Evolutionary conservation across 1,139 yeast species (phyloP).

Genomic region (Pichia cactophila): DNA sequence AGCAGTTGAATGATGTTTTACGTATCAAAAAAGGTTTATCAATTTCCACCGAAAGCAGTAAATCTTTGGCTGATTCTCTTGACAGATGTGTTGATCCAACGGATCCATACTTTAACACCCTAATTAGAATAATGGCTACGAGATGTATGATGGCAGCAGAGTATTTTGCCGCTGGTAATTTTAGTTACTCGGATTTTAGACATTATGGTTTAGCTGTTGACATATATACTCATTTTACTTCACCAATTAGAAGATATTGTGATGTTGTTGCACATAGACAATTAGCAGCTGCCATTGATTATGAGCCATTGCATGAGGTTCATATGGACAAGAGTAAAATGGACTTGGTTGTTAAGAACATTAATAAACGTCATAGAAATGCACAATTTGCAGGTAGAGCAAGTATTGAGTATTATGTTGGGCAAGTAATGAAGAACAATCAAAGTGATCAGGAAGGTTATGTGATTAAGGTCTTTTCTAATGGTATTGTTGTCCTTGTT

Average conservation of each 20-base stretch:
- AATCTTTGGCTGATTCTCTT: slow-evolving; percentile 87
- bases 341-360: slow-evolving; percentile 83
- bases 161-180: slow-evolving; percentile 90
- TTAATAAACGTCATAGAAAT: slow-evolving; percentile 90
- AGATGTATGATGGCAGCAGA: slow-evolving; percentile 99
- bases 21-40: slow-evolving; percentile 75
- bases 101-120: slow-evolving; percentile 89
- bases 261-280: slow-evolving; percentile 97
- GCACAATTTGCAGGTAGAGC: slow-evolving; percentile 99
- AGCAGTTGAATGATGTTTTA: slow-evolving; percentile 78
- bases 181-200: slow-evolving; percentile 84
- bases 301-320: slow-evolving; percentile 71
- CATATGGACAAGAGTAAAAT: slow-evolving; percentile 87
- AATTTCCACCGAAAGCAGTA: slow-evolving; percentile 77
- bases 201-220: slow-evolving; percentile 98
- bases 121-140: slow-evolving; percentile 94
- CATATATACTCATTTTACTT: slow-evolving; percentile 96
- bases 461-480: slow-evolving; percentile 83
- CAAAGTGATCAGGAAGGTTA: slow-evolving; percentile 79
- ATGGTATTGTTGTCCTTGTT: slow-evolving; percentile 90
- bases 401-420: slow-evolving; percentile 93
- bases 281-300: slow-evolving; percentile 93
- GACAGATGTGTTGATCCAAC: slow-evolving; percentile 76
- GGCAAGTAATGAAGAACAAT: slow-evolving; percentile 84
- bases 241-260: slow-evolving; percentile 97